These are phyloP conservation scores for Vaccinium myrtillus DNA, from an alignment of 148 eudicot genomes.

Conservation along the genomic window DNA sequence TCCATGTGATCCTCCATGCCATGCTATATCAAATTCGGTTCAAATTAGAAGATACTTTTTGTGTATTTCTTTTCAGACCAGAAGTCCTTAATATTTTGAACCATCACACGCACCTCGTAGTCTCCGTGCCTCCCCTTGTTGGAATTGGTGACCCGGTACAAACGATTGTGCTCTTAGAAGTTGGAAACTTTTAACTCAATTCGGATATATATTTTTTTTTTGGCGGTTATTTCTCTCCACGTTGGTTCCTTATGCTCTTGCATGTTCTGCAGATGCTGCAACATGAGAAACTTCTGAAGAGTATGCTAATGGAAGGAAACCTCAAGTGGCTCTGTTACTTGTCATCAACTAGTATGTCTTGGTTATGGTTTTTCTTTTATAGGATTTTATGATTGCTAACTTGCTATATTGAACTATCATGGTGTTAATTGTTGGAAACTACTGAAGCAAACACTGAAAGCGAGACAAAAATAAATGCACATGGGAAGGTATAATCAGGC, in stretches of 20 bases:
- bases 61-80: slow-evolving; percentile 40
- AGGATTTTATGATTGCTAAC: not conserved
- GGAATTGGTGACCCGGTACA: slow-evolving; percentile 81
- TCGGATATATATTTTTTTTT: not conserved
- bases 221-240: not conserved
- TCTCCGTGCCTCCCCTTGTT: slow-evolving; percentile 65
- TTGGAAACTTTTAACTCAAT: not conserved
- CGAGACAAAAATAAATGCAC: not conserved
- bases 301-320: slow-evolving; percentile 42
- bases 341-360: slow-evolving; percentile 73
- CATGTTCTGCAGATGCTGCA: slow-evolving; percentile 58
- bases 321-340: slow-evolving; percentile 78
- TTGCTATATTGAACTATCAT: not conserved
- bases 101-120: slow-evolving; percentile 60
- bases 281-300: slow-evolving; percentile 48
- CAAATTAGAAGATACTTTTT: not conserved
- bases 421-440: not conserved
- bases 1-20: not conserved
- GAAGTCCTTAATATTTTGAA: slow-evolving; percentile 54
- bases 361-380: not conserved
- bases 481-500: not conserved
- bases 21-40: not conserved
- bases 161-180: not conserved
- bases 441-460: not conserved
- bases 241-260: slow-evolving; percentile 5